Evolutionary conservation across 345 rosid species (phyloP), one percentile per base, ranked within the genome.

Genomic region (Citrus trifoliata): DNA sequence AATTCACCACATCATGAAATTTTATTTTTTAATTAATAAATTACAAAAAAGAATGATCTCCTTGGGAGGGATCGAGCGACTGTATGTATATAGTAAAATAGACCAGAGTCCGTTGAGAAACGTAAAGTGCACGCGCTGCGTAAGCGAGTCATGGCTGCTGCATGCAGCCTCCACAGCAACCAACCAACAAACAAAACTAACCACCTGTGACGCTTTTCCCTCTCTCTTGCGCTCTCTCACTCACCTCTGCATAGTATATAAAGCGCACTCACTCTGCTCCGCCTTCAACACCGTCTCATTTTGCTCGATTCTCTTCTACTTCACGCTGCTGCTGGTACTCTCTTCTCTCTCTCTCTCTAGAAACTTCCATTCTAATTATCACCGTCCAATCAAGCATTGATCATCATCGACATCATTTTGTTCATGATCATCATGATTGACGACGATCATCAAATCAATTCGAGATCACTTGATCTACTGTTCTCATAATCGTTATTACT

Each of bases 31-130:
- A 60, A 24, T 60, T 60, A 60, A 60, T 60, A 24, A 60, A 62
- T 28, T 12, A 62, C 40, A 37, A 37, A 37, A 8, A 62, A 27
- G 19, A 10, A 62, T 12, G 21, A 28, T 12, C 10, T 60, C 13
- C 30, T 3, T 27, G 7, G 16, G 4, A 3, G 51, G 18, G 51
- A 46, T 10, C 51, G 18, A 46, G 4, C 1, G 18, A 13, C 16
- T 46, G 1, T 13, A 3, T 1, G 3, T 3, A 46, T 3, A 46
- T 2, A 10, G 13, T 1, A 40, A 2, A 0, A 0, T 1, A 46
- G 51, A 46, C 18, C 51, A 46, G 51, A 46, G 51, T 3, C 18
- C 5, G 51, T 46, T 46, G 25, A 21, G 46, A n/a, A 35, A 33
- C n/a, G 46, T 66, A 35, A 64, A 9, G 4, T 4, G 9, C 70